phyloP scores from a whole-genome alignment of 164 flowering plant genomes.

The Kingdonia uniflora region DNA sequence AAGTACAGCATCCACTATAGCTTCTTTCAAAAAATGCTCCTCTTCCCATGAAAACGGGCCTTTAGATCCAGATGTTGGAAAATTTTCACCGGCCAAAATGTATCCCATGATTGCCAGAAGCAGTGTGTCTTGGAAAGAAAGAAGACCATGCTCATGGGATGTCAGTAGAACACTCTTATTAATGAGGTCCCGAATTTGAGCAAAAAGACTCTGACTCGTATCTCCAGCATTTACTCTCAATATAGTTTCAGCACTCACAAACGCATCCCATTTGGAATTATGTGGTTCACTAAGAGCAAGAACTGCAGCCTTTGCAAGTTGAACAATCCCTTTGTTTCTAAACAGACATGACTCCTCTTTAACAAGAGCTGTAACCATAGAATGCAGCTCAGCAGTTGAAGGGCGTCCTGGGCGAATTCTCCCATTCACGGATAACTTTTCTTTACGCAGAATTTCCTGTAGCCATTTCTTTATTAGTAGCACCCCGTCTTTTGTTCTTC shows the following conservation, averaged over 20 bases:
- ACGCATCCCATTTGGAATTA: slow-evolving; percentile 71
- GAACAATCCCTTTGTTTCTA: slow-evolving; percentile 81
- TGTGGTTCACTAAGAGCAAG: slow-evolving; percentile 57
- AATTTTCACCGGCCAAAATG: slow-evolving; percentile 89
- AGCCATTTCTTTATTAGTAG: slow-evolving; percentile 82
- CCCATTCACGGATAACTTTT: slow-evolving; percentile 38
- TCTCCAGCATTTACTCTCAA: slow-evolving; percentile 70
- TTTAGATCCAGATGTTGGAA: slow-evolving; percentile 75
- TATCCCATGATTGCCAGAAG: slow-evolving; percentile 66
- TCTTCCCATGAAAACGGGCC: slow-evolving; percentile 99
- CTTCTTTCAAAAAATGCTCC: slow-evolving; percentile 81
- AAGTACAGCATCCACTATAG: slow-evolving; percentile 71
- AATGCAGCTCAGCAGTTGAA: slow-evolving; percentile 46
- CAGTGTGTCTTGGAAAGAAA: slow-evolving; percentile 71
- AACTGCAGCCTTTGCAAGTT: slow-evolving; percentile 61
- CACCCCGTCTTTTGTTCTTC: slow-evolving; percentile 78
- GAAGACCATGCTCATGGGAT: slow-evolving; percentile 33
- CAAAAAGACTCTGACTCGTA: slow-evolving; percentile 84
- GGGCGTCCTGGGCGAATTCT: slow-evolving; percentile 55
- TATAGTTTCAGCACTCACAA: slow-evolving; percentile 80
- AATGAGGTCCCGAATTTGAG: slow-evolving; percentile 82
- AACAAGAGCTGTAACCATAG: slow-evolving; percentile 54
- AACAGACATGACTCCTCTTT: slow-evolving; percentile 51
- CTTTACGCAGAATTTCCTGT: slow-evolving; percentile 57
- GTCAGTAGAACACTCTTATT: slow-evolving; percentile 49